Evolutionary conservation across 257 asterid species (phyloP).

Genomic region (Agastache rugosa): DNA sequence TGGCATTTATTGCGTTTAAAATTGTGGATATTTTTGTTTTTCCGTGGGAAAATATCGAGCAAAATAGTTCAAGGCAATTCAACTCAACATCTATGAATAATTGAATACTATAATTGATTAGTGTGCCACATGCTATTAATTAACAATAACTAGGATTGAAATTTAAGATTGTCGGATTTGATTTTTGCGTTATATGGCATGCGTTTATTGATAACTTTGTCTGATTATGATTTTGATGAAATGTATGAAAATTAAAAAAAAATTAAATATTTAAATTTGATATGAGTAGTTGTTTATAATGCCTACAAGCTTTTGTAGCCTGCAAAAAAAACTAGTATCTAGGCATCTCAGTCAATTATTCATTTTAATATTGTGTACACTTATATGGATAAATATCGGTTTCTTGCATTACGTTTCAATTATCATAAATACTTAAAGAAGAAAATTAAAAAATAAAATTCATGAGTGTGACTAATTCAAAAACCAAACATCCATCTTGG

Average conservation of each 20-base stretch:
- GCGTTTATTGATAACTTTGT: conserved; percentile 10
- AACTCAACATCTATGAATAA: not conserved
- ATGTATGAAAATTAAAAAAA: not conserved
- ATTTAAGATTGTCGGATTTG: conserved; percentile 31
- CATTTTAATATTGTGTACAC: no score
- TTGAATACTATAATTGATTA: conserved; percentile 13
- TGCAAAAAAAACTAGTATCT: not conserved
- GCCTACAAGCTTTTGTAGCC: not conserved
- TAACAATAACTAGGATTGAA: not conserved
- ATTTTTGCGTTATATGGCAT: conserved; percentile 17
- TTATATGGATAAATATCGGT: no score
- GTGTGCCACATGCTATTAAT: conserved; percentile 8
- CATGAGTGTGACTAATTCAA: not conserved
- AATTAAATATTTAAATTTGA: not conserved
- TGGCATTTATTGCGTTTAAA: conserved; percentile 20
- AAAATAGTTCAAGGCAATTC: conserved; percentile 6
- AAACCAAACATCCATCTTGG: not conserved
- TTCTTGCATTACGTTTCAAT: no score
- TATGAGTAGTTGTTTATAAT: not conserved
- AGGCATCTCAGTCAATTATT: no score
- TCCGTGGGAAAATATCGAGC: not conserved
- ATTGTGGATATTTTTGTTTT: not conserved
- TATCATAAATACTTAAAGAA: no score
- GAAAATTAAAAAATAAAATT: no score
- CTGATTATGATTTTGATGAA: conserved; percentile 11